Evolutionary conservation across 306 rosid genomes (phyloP).

Genomic region (Sicyos baderoa): DNA sequence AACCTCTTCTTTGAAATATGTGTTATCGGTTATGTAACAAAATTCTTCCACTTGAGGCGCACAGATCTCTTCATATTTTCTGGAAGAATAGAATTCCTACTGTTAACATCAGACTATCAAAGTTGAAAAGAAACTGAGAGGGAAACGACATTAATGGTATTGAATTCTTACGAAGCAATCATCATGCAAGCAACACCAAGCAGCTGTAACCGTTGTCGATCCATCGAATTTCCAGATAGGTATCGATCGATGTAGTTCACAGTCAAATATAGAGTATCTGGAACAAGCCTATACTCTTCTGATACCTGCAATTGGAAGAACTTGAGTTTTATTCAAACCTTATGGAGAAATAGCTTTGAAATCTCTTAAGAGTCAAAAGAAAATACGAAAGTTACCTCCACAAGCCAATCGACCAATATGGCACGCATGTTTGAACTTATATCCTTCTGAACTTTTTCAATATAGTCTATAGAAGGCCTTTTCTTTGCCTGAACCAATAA

Average conservation of each 20-base stretch:
- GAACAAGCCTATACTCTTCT: slow-evolving; percentile 92
- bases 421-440: slow-evolving; percentile 80
- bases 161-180: slow-evolving; percentile 87
- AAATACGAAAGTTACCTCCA: slow-evolving; percentile 73
- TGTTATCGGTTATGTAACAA: slow-evolving; percentile 90
- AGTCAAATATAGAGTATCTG: slow-evolving; percentile 88
- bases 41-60: slow-evolving; percentile 98
- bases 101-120: background rate
- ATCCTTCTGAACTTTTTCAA: slow-evolving; percentile 82
- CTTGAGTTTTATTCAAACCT: background rate
- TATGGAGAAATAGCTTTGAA: no score
- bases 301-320: slow-evolving; percentile 56
- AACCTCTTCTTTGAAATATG: slow-evolving; percentile 92
- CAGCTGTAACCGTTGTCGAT: slow-evolving; percentile 70
- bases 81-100: slow-evolving; percentile 26
- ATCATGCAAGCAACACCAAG: slow-evolving; percentile 98
- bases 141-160: background rate
- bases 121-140: background rate
- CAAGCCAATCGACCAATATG: slow-evolving; percentile 88
- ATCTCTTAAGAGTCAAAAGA: background rate
- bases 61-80: slow-evolving; percentile 95
- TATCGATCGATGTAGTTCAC: slow-evolving; percentile 86
- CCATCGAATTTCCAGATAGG: slow-evolving; percentile 85
- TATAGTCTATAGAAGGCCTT: slow-evolving; percentile 77
- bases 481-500: slow-evolving; percentile 52